Percentiles rank a stretch among this genome's conserved stretches.
Evolutionary conservation across 441 rosid species (phyloP).

Genomic region (Iberis amara): DNA sequence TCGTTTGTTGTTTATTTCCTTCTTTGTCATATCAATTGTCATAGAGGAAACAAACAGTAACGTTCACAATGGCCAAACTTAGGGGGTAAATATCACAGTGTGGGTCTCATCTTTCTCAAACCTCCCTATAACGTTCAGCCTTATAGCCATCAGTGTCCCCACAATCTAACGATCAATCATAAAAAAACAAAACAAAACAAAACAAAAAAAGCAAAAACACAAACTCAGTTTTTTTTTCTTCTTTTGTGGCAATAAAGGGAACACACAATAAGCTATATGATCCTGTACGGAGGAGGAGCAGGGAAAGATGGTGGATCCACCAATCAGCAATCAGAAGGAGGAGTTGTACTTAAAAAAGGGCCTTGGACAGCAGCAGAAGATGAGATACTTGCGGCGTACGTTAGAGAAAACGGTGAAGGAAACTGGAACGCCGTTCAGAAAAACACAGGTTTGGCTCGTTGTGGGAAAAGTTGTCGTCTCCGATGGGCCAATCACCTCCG

Average conservation of each 20-base stretch:
- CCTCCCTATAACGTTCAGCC: slow-evolving; percentile 12
- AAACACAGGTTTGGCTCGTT: slow-evolving; percentile 70
- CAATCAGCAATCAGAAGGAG: slow-evolving; percentile 25
- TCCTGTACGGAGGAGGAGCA: slow-evolving; percentile 30
- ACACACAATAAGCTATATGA: slow-evolving; percentile 23
- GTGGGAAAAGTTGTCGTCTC: slow-evolving; percentile 89
- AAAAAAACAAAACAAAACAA: too few relatives aligned
- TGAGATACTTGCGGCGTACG: slow-evolving; percentile 55
- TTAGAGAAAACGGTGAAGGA: slow-evolving; percentile 77
- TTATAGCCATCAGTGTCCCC: slow-evolving; percentile 4
- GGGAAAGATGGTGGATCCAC: slow-evolving; percentile 33
- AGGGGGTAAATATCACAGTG: slow-evolving; percentile 25
- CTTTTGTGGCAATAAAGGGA: slow-evolving; percentile 8
- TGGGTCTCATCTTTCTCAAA: slow-evolving; percentile 20
- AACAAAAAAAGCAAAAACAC: too few relatives aligned
- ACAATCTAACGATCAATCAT: neutral
- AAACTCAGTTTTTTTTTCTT: slow-evolving; percentile 16
- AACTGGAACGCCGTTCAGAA: slow-evolving; percentile 88
- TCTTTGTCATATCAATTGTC: slow-evolving; percentile 8
- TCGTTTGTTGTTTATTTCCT: neutral
- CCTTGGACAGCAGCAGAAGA: slow-evolving; percentile 91
- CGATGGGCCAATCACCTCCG: slow-evolving; percentile 88
- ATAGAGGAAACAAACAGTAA: slow-evolving; percentile 12
- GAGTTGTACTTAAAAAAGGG: slow-evolving; percentile 56
- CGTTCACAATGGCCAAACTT: slow-evolving; percentile 19